Base-by-base conservation (phyloP, 768 basidiomycete species). In the Collybia sordida region DNA sequence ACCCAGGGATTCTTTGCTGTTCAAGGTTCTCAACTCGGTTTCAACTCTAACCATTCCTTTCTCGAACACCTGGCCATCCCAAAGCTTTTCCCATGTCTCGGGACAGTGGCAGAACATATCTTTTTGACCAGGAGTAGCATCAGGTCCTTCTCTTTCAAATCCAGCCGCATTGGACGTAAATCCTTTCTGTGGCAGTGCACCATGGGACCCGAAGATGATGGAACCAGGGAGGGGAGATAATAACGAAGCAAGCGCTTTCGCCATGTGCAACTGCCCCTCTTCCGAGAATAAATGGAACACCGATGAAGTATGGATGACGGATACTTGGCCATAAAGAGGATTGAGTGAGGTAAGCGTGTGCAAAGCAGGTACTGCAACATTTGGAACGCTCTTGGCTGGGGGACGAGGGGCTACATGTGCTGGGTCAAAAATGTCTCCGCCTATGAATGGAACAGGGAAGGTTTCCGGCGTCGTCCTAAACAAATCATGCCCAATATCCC, bases 221-320 rank as follows among this genome's bases (percentile, higher is more conserved):
- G 78, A 76, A 3, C 78, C 79, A 1, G 73, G 68, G 23, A 59
- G 57, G 2, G 70, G 71, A 0, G 71, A 66, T n/a, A 80, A 66
- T 3, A 81, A 59, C 5, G 65, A 65, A 1, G 72, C 76, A 22
- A 81, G 59, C 6, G 64, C 61, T 17, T 60, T 63, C 2, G 75
- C 80, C 42, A 82, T 62, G 24, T 69, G 54, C 11, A 62, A 49
- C 53, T 82, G 79, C 24, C 64, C 45, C 17, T 54, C 65, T 40
- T 67, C 66, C 47, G 57, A 51, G 59, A 83, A 83, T 24, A 82
- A 70, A 54, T 81, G 81, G 54, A 85, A 83, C 60, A 84, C 66
- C 5, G 74, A 63, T 12, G 73, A 67, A 2, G 75, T 73, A 56
- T 81, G 75, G 18, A 85, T 78, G 5, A 64, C 75, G 11, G 78